These are phyloP conservation scores for Termitomyces sp. DNA, from an alignment of 768 basidiomycete species.

Conservation along the genomic window DNA sequence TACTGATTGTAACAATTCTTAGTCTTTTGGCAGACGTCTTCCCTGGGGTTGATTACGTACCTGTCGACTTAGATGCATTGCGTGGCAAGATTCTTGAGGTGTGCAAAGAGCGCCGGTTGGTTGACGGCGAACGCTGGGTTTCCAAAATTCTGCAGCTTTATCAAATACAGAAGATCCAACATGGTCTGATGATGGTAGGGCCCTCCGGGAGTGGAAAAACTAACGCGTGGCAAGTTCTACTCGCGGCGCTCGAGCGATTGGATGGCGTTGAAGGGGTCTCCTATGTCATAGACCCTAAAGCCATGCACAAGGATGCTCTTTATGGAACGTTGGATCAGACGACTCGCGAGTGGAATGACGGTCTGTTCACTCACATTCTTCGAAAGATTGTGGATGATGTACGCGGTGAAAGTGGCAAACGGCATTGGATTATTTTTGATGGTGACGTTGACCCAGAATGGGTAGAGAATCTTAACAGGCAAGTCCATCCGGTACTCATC, in stretches of 20 bases:
- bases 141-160: conserved; percentile 96
- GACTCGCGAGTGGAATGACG: conserved; percentile 99
- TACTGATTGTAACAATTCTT: conserved; percentile 5
- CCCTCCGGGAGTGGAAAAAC: conserved; percentile 97
- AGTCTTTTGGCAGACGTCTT: conserved; percentile 96
- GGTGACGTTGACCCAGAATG: conserved; percentile 99
- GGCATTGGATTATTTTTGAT: conserved; percentile 99
- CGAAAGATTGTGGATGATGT: conserved; percentile 99
- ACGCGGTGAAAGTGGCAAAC: conserved; percentile 91
- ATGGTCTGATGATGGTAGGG: conserved; percentile 99
- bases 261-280: conserved; percentile 91
- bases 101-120: conserved; percentile 82
- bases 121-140: conserved; percentile 86
- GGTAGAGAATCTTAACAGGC: conserved; percentile 99
- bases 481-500: conserved; percentile 19
- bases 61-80: conserved; percentile 83
- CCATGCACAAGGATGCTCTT: conserved; percentile 96
- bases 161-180: conserved; percentile 99
- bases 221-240: conserved; percentile 92
- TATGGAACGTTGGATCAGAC: conserved; percentile 97
- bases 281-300: conserved; percentile 98
- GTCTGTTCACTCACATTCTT: conserved; percentile 95
- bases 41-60: conserved; percentile 90
- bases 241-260: conserved; percentile 85
- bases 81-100: conserved; percentile 84